Conservation (phyloP, 176 grass and related monocot genomes). For the Lolium perenne region DNA sequence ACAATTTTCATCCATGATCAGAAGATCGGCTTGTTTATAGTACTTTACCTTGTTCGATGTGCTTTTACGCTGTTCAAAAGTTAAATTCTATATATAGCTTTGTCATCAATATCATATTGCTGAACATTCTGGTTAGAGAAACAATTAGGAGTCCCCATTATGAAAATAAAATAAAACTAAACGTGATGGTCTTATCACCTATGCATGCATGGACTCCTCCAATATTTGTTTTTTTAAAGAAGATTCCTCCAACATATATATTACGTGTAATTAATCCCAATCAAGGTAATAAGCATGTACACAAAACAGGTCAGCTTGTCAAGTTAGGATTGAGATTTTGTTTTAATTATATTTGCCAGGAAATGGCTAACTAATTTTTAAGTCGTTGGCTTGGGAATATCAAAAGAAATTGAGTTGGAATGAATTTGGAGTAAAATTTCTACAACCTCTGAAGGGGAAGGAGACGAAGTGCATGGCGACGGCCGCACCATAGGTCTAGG, state of each 20-base stretch:
- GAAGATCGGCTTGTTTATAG: slow-evolving; percentile 40
- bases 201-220: slow-evolving; percentile 10
- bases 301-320: background rate
- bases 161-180: background rate
- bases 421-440: background rate
- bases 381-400: background rate
- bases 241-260: slow-evolving; percentile 15
- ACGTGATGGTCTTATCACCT: background rate
- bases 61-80: slow-evolving; percentile 44
- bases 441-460: no score
- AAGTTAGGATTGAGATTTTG: background rate
- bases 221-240: background rate
- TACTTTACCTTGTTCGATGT: slow-evolving; percentile 33
- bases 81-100: slow-evolving; percentile 21
- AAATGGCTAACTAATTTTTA: background rate
- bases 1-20: slow-evolving; percentile 6
- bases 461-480: no score
- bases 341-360: background rate
- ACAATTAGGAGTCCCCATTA: background rate
- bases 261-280: background rate
- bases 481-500: no score
- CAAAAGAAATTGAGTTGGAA: background rate
- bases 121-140: background rate
- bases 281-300: background rate
- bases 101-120: background rate